Percentiles rank a stretch among this genome's conserved stretches.
These are phyloP conservation scores for Alternaria longipes DNA, from an alignment of 2,329 filamentous ascomycete genomes.

Conservation along the genomic window DNA sequence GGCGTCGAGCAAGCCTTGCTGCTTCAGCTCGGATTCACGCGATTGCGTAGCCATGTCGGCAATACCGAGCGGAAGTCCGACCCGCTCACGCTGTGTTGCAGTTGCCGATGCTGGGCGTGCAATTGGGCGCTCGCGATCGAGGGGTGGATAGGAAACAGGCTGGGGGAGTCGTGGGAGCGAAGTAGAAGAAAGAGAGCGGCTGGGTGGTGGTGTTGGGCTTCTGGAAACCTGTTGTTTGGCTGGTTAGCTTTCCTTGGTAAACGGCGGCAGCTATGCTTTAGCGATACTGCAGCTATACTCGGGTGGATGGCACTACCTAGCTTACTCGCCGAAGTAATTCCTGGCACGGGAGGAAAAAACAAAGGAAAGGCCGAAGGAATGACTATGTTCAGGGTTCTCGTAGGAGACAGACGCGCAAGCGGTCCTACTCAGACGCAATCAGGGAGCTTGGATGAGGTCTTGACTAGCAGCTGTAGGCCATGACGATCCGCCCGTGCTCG, in stretches of 20 bases:
- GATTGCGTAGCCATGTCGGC: slow-evolving; percentile 42
- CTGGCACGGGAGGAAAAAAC: slow-evolving; percentile 7
- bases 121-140: slow-evolving; percentile 18
- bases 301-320: slow-evolving; percentile 10
- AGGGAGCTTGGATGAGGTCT: slow-evolving; percentile 13
- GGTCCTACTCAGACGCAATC: slow-evolving; percentile 4
- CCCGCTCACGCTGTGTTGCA: slow-evolving; percentile 8
- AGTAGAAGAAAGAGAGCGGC: slow-evolving; percentile 7
- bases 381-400: neutral
- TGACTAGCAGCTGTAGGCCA: slow-evolving; percentile 6
- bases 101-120: slow-evolving; percentile 10
- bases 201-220: slow-evolving; percentile 3
- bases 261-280: slow-evolving; percentile 19
- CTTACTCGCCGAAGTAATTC: slow-evolving; percentile 9
- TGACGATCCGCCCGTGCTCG: slow-evolving; percentile 12
- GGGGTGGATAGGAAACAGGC: neutral
- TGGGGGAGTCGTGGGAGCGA: neutral
- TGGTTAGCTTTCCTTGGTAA: slow-evolving; percentile 15
- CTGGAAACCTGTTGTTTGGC: slow-evolving; percentile 19
- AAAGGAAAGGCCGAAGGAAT: slow-evolving; percentile 10
- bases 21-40: slow-evolving; percentile 73
- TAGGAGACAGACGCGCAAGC: slow-evolving; percentile 11
- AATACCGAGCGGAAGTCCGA: slow-evolving; percentile 19
- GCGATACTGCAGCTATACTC: slow-evolving; percentile 16
- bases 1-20: slow-evolving; percentile 80